Conservation (phyloP, 2,329 filamentous ascomycete species). For the Neophaeococcomyces aloes region DNA sequence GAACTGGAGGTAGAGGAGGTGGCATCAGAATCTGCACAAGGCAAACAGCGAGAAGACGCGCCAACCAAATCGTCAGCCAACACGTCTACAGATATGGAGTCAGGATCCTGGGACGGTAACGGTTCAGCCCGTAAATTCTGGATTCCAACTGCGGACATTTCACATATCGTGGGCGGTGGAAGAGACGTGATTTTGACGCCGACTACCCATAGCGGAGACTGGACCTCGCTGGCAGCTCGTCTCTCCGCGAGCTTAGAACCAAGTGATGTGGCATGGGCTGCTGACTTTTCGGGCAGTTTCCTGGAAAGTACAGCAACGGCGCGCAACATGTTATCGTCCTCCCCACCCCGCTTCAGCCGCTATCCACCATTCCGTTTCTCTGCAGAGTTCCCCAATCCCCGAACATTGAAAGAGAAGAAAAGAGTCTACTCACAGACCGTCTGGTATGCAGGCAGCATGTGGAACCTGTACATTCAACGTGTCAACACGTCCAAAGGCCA, state of each 20-base stretch:
- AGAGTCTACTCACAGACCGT: conserved; percentile 49
- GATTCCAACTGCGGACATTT: conserved; percentile 47
- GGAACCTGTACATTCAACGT: conserved; percentile 55
- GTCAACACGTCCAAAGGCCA: conserved; percentile 45
- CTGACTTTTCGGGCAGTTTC: conserved; percentile 42
- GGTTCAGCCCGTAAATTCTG: conserved; percentile 47
- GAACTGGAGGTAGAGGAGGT: conserved; percentile 1
- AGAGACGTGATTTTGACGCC: conserved; percentile 41
- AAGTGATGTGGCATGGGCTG: conserved; percentile 46
- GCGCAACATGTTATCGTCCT: conserved; percentile 14
- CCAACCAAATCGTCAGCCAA: conserved; percentile 5
- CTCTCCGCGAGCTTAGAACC: conserved; percentile 43
- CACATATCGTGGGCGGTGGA: conserved; percentile 45
- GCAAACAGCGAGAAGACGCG: conserved; percentile 32
- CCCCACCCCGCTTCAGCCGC: conserved; percentile 36
- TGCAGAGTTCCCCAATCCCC: conserved; percentile 47
- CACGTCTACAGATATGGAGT: conserved; percentile 30
- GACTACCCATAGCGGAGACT: conserved; percentile 33
- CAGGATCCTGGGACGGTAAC: conserved; percentile 45
- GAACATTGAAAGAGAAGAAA: conserved; percentile 48
- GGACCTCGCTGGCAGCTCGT: conserved; percentile 27
- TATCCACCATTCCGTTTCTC: conserved; percentile 50
- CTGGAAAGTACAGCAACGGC: conserved; percentile 16
- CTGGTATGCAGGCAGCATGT: conserved; percentile 48
- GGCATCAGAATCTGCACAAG: conserved; percentile 26